Percentiles rank a stretch among this genome's conserved stretches.
phyloP scores from a whole-genome alignment of 2,329 filamentous ascomycete genomes.

The Delphinella strobiligena region DNA sequence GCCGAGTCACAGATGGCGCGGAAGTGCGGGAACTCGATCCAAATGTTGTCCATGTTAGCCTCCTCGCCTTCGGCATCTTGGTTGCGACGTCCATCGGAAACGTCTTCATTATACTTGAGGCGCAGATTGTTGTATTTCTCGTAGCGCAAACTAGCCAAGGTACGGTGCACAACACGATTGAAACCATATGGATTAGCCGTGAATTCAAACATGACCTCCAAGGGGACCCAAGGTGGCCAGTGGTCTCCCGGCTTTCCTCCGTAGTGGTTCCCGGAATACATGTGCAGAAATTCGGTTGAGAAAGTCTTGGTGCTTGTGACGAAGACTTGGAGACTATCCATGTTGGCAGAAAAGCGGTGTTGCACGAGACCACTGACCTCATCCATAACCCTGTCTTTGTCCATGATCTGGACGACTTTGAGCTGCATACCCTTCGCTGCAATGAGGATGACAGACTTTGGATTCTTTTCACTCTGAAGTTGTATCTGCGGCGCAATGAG shows the following conservation, averaged over 20 bases:
- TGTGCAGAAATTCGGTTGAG: constrained; percentile 67
- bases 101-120: constrained; percentile 92
- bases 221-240: constrained; percentile 96
- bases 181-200: constrained; percentile 92
- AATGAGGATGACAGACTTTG: constrained; percentile 90
- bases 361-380: constrained; percentile 92
- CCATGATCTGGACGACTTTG: constrained; percentile 95
- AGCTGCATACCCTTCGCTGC: constrained; percentile 97
- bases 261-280: constrained; percentile 91
- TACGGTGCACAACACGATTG: constrained; percentile 91
- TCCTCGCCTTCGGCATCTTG: constrained; percentile 36
- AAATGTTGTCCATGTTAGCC: constrained; percentile 83
- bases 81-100: constrained; percentile 45
- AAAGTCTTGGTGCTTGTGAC: constrained; percentile 92
- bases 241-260: constrained; percentile 72
- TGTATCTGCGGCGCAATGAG: constrained; percentile 97
- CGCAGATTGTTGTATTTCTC: constrained; percentile 98
- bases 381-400: constrained; percentile 84
- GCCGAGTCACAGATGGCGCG: constrained; percentile 92
- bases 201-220: constrained; percentile 98
- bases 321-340: constrained; percentile 98
- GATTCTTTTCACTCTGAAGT: constrained; percentile 95
- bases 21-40: constrained; percentile 91
- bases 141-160: constrained; percentile 84
- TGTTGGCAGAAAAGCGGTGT: constrained; percentile 81